Evolutionary conservation across 2,329 filamentous ascomycete species (phyloP), one percentile per base, ranked within the genome.

Genomic region (Aureobasidium sp.): DNA sequence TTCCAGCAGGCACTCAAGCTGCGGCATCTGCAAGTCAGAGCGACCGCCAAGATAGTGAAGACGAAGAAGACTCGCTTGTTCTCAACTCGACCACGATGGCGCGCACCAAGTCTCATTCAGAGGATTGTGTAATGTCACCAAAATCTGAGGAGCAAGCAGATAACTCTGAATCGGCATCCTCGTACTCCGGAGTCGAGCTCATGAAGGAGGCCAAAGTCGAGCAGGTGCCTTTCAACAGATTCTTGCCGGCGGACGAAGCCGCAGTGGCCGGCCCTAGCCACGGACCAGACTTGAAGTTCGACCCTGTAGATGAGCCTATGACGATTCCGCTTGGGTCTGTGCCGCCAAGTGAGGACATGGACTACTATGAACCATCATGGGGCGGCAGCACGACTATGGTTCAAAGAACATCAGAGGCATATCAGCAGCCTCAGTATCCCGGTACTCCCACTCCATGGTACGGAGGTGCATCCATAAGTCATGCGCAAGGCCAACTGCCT

Each of bases 281-380:
- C 16, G 53, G 53, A 34, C 11, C 54, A 42, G 45, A 50, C 1
- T 41, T 59, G 45, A 50, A 59, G 21, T 49, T 59, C 25, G 44
- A 59, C 30, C 57, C 45, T 30, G 57, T 34, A 59, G 45, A 59
- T 32, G 57, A 59, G 34, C 10, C 34, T 34, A 36, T 50, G 25
- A 50, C 57, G 25, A 37, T 34, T 14, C 25, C 44, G 3, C 44
- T 59, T 11, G 45, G n/a, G 5, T 34, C 44, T 9, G 45, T 50
- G 9, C 44, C 57, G 6, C 14, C 36, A 16, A 42, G 34, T 25
- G 57, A 39, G 3, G 25, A 39, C 7, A 29, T 58, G 42, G 32
- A 41, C 44, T 59, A 41, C 34, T 59, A 59, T 50, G 57, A n/a
- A 7, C 37, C 45, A 9, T 21, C 44, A 21, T 59, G 57, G 57